Conservation (phyloP, 306 rosid genomes). For the Betula pendula region DNA sequence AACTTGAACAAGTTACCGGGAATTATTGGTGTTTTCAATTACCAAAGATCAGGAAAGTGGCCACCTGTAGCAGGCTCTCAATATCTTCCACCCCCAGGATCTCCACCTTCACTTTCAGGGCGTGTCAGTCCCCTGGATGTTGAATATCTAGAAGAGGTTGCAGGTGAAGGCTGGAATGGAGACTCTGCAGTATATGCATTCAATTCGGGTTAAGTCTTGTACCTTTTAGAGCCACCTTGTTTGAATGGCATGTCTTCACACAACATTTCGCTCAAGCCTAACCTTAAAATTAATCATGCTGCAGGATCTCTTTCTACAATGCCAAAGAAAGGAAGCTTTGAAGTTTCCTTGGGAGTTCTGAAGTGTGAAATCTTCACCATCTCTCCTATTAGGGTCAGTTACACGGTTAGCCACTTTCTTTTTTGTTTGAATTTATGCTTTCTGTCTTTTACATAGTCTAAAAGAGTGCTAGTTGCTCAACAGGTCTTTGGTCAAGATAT, state of each 20-base stretch:
- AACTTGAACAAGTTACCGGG: constrained; percentile 62
- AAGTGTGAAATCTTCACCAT: constrained; percentile 60
- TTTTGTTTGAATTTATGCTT: background rate
- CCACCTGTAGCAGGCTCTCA: constrained; percentile 38
- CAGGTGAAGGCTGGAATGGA: constrained; percentile 61
- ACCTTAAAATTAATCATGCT: background rate
- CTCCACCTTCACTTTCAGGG: constrained; percentile 38
- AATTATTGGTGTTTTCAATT: constrained; percentile 56
- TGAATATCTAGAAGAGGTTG: constrained; percentile 57
- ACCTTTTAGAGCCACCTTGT: background rate
- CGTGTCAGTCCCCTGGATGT: constrained; percentile 49
- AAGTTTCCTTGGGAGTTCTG: constrained; percentile 48
- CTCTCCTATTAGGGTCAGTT: constrained; percentile 54
- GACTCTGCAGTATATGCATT: constrained; percentile 54
- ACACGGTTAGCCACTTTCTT: background rate
- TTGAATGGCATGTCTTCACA: background rate
- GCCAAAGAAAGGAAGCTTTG: constrained; percentile 40
- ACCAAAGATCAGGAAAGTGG: constrained; percentile 75
- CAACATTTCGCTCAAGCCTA: constrained; percentile 16
- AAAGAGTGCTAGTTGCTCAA: background rate
- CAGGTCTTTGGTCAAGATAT: constrained; percentile 47
- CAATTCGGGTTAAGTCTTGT: constrained; percentile 44
- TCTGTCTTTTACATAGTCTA: background rate
- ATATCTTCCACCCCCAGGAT: background rate
- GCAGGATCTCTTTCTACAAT: constrained; percentile 54